Percentiles rank a stretch among this genome's conserved stretches.
Conservation (phyloP, 495 filamentous ascomycete genomes). For the Trichoderma asperelloides region DNA sequence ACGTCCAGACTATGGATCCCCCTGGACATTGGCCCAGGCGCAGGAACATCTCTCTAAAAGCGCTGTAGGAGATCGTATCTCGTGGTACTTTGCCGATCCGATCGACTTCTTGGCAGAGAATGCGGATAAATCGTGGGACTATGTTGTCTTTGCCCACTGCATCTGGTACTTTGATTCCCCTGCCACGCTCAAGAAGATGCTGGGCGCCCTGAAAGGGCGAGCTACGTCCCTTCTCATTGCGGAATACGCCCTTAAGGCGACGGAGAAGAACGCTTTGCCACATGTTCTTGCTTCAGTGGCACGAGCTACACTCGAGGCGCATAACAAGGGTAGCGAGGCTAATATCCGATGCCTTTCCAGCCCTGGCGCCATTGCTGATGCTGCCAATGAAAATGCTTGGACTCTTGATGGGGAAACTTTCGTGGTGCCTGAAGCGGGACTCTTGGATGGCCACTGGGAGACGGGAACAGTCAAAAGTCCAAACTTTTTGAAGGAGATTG, state of each 20-base stretch:
- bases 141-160: constrained; percentile 38
- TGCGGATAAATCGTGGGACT: constrained; percentile 27
- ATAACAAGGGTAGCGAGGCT: constrained; percentile 12
- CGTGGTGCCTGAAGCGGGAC: constrained; percentile 23
- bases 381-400: constrained; percentile 19
- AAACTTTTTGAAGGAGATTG: constrained; percentile 22
- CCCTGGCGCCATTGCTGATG: constrained; percentile 14
- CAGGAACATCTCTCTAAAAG: constrained; percentile 25
- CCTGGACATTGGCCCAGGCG: constrained; percentile 22
- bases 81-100: constrained; percentile 25
- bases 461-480: constrained; percentile 19
- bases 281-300: constrained; percentile 40
- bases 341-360: constrained; percentile 17
- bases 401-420: constrained; percentile 21
- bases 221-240: constrained; percentile 25
- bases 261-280: constrained; percentile 19
- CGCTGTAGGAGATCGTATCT: constrained; percentile 25
- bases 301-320: constrained; percentile 16
- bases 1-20: constrained; percentile 37
- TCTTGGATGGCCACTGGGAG: constrained; percentile 42
- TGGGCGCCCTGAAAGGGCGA: constrained; percentile 24
- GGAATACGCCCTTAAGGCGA: constrained; percentile 29
- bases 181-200: constrained; percentile 21
- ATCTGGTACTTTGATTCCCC: constrained; percentile 41
- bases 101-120: constrained; percentile 19